phyloP scores from a whole-genome alignment of 345 rosid species.

The Brassica rapa region DNA sequence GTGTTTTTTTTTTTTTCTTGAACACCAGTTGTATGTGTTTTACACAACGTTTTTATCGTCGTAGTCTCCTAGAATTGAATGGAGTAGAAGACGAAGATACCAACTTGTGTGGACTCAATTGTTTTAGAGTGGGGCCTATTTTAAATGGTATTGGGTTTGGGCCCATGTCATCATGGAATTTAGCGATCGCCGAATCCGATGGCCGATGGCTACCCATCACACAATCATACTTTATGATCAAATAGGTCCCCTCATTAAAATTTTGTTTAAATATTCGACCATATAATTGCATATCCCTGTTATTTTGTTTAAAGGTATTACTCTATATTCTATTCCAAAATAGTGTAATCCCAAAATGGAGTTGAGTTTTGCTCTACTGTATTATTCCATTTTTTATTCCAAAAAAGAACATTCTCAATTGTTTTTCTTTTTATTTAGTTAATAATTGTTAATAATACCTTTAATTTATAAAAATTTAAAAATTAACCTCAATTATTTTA shows the following conservation, averaged over 20 bases:
- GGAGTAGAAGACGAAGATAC: background rate
- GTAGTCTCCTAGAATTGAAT: background rate
- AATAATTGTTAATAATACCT: no score
- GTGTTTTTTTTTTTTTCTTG: background rate
- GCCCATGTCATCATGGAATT: constrained; percentile 9
- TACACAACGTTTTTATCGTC: background rate
- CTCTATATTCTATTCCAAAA: no score
- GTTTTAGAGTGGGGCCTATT: constrained; percentile 13
- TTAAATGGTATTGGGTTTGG: constrained; percentile 17
- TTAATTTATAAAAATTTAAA: no score
- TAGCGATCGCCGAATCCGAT: constrained; percentile 26
- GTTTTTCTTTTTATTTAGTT: no score
- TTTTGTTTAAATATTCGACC: constrained; percentile 14
- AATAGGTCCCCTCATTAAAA: constrained; percentile 31
- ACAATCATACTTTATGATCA: constrained; percentile 24
- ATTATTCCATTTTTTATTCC: no score
- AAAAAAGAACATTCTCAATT: no score
- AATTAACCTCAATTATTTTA: no score
- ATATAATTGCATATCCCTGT: background rate
- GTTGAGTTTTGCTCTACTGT: no score
- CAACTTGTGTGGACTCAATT: constrained; percentile 9
- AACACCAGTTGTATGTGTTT: background rate
- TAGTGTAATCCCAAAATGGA: no score
- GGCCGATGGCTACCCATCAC: constrained; percentile 32
- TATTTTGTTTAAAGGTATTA: no score